A percentile compares a stretch with the other conserved stretches of the same genome.
phyloP scores from a whole-genome alignment of 768 basidiomycete species.

The Hemileccinum rubropunctum region DNA sequence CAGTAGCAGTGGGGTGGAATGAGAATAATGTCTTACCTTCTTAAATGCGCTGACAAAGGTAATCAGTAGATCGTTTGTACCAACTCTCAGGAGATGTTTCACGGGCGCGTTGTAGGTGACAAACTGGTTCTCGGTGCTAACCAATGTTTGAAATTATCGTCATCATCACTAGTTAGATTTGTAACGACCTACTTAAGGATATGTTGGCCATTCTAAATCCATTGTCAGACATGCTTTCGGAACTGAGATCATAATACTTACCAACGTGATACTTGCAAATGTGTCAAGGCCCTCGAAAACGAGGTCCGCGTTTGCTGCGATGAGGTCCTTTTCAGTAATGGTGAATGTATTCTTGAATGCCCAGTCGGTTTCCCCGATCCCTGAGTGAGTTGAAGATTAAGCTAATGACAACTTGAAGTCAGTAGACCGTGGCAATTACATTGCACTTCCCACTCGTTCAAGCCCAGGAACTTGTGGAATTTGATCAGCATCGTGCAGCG shows the following conservation, averaged over 20 bases:
- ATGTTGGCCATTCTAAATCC: conserved; percentile 64
- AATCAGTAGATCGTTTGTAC: conserved; percentile 65
- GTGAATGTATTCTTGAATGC: conserved; percentile 68
- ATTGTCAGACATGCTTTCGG: neutral
- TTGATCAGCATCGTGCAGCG: conserved; percentile 6
- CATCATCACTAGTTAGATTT: neutral
- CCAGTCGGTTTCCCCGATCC: conserved; percentile 90
- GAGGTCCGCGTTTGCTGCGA: conserved; percentile 57
- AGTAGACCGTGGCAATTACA: conserved; percentile 45
- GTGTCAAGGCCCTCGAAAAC: conserved; percentile 93
- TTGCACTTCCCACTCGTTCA: conserved; percentile 89
- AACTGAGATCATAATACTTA: conserved; percentile 25
- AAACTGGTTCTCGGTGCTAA: conserved; percentile 82
- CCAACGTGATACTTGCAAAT: conserved; percentile 70
- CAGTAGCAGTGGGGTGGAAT: neutral
- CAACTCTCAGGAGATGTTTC: conserved; percentile 50
- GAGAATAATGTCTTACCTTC: conserved; percentile 39
- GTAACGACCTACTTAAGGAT: conserved; percentile 51
- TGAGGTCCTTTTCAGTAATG: conserved; percentile 46
- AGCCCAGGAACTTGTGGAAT: conserved; percentile 57
- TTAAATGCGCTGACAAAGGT: conserved; percentile 75
- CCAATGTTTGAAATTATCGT: neutral
- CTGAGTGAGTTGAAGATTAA: conserved; percentile 36
- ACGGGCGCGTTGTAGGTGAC: conserved; percentile 63
- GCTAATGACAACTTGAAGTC: neutral